These are phyloP conservation scores for Taiozyma sp. DNA, from an alignment of 1,139 yeast species.

Conservation along the genomic window DNA sequence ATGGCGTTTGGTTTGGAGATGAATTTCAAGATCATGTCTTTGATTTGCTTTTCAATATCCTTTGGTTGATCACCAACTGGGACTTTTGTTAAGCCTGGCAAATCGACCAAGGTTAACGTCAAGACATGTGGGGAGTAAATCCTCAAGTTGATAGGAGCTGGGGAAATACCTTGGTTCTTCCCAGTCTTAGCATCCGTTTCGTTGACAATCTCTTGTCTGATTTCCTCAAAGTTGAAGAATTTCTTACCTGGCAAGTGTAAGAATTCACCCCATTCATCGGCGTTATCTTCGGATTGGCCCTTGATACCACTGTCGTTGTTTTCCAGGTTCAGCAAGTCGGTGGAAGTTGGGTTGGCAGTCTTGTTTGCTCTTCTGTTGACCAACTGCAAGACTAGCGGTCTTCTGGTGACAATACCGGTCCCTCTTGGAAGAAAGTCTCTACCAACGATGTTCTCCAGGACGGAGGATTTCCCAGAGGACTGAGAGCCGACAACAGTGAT, in stretches of 20 bases:
- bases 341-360: constrained; percentile 21
- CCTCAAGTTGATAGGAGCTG: constrained; percentile 89
- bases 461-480: constrained; percentile 92
- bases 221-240: constrained; percentile 85
- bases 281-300: constrained; percentile 61
- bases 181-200: constrained; percentile 97
- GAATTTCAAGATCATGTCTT: constrained; percentile 91
- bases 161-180: constrained; percentile 84
- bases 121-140: constrained; percentile 95
- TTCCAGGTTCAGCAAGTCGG: constrained; percentile 34
- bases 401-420: constrained; percentile 91
- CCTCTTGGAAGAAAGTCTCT: constrained; percentile 95
- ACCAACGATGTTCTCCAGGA: constrained; percentile 90
- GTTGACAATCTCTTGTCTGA: constrained; percentile 83
- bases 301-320: constrained; percentile 13
- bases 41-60: constrained; percentile 91
- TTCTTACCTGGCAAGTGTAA: constrained; percentile 88
- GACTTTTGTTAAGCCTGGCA: constrained; percentile 97
- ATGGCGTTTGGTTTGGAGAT: constrained; percentile 96
- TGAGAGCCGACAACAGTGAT: constrained; percentile 97
- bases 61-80: constrained; percentile 99
- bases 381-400: constrained; percentile 83
- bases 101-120: constrained; percentile 91
- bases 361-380: constrained; percentile 56
- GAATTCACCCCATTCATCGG: constrained; percentile 98